Percentiles rank a stretch among this genome's conserved stretches.
These are phyloP conservation scores for Jatropha multifida DNA, from an alignment of 441 rosid species.

Conservation along the genomic window DNA sequence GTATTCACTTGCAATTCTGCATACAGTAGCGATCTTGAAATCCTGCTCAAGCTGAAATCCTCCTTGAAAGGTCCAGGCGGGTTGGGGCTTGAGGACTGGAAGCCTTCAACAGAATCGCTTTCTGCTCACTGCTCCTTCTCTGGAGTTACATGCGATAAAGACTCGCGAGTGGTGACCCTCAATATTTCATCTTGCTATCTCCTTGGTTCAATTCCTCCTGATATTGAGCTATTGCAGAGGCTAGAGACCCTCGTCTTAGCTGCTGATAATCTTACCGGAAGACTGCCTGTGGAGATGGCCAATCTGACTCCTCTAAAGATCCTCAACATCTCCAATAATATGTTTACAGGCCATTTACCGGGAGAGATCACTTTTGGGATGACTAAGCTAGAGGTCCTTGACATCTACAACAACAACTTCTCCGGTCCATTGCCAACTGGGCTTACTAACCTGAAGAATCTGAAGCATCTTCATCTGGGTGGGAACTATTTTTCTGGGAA, in stretches of 20 bases:
- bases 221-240: constrained; percentile 52
- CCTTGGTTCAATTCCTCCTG: constrained; percentile 56
- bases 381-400: constrained; percentile 56
- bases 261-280: constrained; percentile 49
- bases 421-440: constrained; percentile 51
- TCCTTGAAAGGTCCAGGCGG: constrained; percentile 50
- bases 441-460: constrained; percentile 42
- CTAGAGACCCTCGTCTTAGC: constrained; percentile 59
- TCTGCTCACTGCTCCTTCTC: constrained; percentile 42
- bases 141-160: constrained; percentile 56
- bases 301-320: constrained; percentile 53
- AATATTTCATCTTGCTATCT: constrained; percentile 47
- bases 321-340: constrained; percentile 63
- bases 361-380: constrained; percentile 46
- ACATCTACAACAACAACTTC: constrained; percentile 66
- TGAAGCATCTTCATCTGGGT: constrained; percentile 53
- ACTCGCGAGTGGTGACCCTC: constrained; percentile 52
- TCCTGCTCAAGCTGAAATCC: constrained; percentile 60
- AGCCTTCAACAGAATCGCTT: constrained; percentile 23
- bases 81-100: constrained; percentile 68
- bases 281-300: constrained; percentile 52
- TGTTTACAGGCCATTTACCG: constrained; percentile 48
- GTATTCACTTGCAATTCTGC: constrained; percentile 27
- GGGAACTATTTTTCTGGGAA: constrained; percentile 73
- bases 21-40: constrained; percentile 48